Evolutionary conservation across 495 filamentous ascomycete species (phyloP), one percentile per base, ranked within the genome.

Genomic region (Neurospora sp.): DNA sequence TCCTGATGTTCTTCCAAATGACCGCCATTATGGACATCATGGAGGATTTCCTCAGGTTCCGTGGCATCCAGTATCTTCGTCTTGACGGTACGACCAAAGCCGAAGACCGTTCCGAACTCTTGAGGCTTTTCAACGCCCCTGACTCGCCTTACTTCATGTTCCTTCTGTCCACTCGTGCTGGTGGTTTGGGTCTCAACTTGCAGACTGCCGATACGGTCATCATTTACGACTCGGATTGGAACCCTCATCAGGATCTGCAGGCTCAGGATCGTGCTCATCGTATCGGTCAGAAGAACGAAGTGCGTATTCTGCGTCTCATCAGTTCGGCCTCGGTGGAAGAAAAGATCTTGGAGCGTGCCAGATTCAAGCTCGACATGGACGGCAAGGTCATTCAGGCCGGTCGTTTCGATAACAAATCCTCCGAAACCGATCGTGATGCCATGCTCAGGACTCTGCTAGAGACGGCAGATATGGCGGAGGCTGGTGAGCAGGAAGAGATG

Each of bases 1-100:
- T 98, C 70, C 82, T 99, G 79, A 98, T 99, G 91, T 99, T 99
- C 88, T 99, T 99, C 88, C 96, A 99, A 82, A 99, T 99, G 96
- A 99, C 96, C 3, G 93, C 97, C 48, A 99, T 99, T 79, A 99
- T 99, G 96, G 97, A 99, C 81, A 99, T 99, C 80, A 98, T 99
- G 96, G 96, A 99, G 77, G 96, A 99, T 82, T 99, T 96, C 82
- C 85, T 99, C 71, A 92, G 96, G 5, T 89, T 92, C 73, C 89
- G 93, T 66, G 91, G 90, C 37, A 86, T 97, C 75, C 83, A 89
- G 72, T 99, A 97, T 80, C 87, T 99, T 59, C 94, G 96, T 73
- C 87, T 99, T 66, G 96, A 99, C 77, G 96, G 96, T 81, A 93
- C 94, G 5, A 99, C 96, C 24, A 99, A 99, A 81, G 93, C 96